These are phyloP conservation scores for Strigomonas galati DNA, from an alignment of 208 protist species.

Conservation along the genomic window DNA sequence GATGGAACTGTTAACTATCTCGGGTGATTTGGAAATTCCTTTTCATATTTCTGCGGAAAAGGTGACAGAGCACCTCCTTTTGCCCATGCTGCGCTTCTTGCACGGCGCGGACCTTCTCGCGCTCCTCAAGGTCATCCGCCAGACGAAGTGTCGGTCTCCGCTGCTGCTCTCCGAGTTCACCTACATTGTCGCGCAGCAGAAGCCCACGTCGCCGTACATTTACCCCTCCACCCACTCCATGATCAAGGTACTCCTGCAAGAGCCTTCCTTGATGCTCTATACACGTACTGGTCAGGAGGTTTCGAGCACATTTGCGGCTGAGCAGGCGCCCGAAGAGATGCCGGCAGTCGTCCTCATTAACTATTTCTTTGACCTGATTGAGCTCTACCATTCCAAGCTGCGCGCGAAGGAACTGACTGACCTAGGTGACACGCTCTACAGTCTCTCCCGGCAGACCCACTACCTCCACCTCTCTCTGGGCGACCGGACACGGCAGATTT, in stretches of 20 bases:
- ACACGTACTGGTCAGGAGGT: too few relatives aligned
- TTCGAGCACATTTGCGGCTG: slow-evolving; percentile 22
- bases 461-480: slow-evolving; percentile 29
- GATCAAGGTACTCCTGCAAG: slow-evolving; percentile 35
- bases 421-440: slow-evolving; percentile 55
- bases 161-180: slow-evolving; percentile 35
- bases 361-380: slow-evolving; percentile 43
- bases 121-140: slow-evolving; percentile 38
- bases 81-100: slow-evolving; percentile 49
- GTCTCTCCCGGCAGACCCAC: slow-evolving; percentile 36
- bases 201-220: slow-evolving; percentile 28
- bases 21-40: slow-evolving; percentile 53
- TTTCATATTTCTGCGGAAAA: slow-evolving; percentile 37
- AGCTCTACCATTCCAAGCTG: slow-evolving; percentile 30
- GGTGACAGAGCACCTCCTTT: slow-evolving; percentile 46
- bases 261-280: slow-evolving; percentile 4
- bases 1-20: slow-evolving; percentile 52
- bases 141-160: slow-evolving; percentile 42
- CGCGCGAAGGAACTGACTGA: slow-evolving; percentile 31
- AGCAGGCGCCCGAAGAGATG: slow-evolving; percentile 18
- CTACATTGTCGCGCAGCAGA: slow-evolving; percentile 25
- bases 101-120: slow-evolving; percentile 31
- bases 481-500: slow-evolving; percentile 21
- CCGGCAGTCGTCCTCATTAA: slow-evolving; percentile 22
- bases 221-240: slow-evolving; percentile 39